These are phyloP conservation scores for Amaranthus tricolor DNA, from an alignment of 179 eudicot species.

Conservation along the genomic window DNA sequence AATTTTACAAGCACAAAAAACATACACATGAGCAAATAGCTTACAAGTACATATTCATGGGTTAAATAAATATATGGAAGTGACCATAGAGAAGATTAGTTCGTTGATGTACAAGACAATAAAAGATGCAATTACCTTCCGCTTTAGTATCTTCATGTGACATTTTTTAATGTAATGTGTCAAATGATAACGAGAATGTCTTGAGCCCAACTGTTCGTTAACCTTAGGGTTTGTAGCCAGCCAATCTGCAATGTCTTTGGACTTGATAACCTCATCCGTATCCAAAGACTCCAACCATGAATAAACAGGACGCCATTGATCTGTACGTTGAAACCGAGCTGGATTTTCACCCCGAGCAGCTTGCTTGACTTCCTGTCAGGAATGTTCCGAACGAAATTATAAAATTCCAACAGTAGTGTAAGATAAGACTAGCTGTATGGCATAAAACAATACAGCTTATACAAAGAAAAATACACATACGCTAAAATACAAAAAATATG, in stretches of 20 bases:
- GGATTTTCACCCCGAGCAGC: conserved; percentile 38
- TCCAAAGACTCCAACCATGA: conserved; percentile 86
- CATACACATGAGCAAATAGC: neutral
- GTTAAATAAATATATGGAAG: neutral
- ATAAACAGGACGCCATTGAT: conserved; percentile 90
- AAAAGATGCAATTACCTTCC: conserved; percentile 44
- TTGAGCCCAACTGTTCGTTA: conserved; percentile 53
- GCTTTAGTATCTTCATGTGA: conserved; percentile 76
- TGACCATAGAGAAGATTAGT: neutral
- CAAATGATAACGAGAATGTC: conserved; percentile 93
- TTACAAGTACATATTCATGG: conserved; percentile 8
- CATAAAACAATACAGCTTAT: no score
- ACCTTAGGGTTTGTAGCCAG: conserved; percentile 62
- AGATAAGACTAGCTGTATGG: neutral
- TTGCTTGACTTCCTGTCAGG: conserved; percentile 30
- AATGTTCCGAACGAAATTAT: conserved; percentile 22
- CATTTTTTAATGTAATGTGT: conserved; percentile 87
- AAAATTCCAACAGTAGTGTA: neutral
- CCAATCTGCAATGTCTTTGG: conserved; percentile 90
- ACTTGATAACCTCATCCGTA: conserved; percentile 67
- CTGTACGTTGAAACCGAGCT: conserved; percentile 83
- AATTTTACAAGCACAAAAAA: neutral
- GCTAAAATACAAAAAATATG: no score
- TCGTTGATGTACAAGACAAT: neutral
- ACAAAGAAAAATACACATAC: no score